Evolutionary conservation across 352 stramenopile genomes (phyloP).

Genomic region (Phytophthora pisi): DNA sequence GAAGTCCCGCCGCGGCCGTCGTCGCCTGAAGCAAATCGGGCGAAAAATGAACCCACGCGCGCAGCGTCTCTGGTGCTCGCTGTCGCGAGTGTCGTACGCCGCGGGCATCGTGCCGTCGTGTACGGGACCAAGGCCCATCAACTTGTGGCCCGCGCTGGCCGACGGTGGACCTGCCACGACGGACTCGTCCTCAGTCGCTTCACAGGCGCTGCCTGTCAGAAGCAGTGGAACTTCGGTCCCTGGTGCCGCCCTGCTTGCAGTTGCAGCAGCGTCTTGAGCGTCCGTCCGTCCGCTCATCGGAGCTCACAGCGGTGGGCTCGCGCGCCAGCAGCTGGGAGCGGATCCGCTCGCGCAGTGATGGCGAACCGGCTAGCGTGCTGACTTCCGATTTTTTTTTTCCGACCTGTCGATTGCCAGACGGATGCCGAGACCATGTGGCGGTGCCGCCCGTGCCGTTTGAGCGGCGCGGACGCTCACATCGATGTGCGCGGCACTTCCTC

Average conservation of each 20-base stretch:
- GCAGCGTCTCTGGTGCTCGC: conserved; percentile 25
- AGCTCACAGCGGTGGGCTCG: background rate
- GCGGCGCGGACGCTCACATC: conserved; percentile 23
- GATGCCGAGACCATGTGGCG: conserved; percentile 16
- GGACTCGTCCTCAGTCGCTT: background rate
- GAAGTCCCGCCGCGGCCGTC: background rate
- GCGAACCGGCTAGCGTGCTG: conserved; percentile 32
- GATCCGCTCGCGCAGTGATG: conserved; percentile 17
- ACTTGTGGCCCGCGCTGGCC: conserved; percentile 11
- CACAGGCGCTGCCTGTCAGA: background rate
- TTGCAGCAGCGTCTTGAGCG: background rate
- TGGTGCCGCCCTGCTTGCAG: background rate
- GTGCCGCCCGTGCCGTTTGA: conserved; percentile 20
- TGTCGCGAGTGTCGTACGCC: conserved; percentile 24
- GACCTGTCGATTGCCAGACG: conserved; percentile 20
- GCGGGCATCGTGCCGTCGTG: conserved; percentile 19
- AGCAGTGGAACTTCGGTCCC: background rate
- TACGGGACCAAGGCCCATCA: conserved; percentile 16
- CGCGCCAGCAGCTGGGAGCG: background rate
- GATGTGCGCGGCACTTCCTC: conserved; percentile 37
- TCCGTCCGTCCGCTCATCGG: background rate
- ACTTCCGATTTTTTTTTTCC: conserved; percentile 11
- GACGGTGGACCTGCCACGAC: background rate
- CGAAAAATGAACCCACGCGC: conserved; percentile 20
- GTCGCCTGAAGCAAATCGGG: conserved; percentile 8